Evolutionary conservation across 371 early-diverging fungal genomes (phyloP), one percentile per base, ranked within the genome.

Genomic region (Chytridium lagenaria): DNA sequence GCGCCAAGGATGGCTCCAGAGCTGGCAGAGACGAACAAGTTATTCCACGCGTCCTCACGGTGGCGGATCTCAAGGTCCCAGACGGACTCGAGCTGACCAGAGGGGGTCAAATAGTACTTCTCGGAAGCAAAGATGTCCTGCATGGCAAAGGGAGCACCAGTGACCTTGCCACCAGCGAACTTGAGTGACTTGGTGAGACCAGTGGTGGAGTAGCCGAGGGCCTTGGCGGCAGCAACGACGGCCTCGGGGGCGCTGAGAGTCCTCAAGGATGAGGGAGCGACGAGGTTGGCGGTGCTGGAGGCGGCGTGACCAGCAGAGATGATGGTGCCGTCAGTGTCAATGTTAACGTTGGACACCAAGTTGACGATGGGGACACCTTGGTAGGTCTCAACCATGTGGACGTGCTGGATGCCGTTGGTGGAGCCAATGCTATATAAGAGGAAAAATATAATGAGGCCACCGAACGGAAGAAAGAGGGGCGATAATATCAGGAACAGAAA

Each of bases 281-380:
- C 61, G 19, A 61, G 61, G 34, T 37, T 28, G 36, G 61, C 7
- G 36, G 61, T 33, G 61, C 36, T 61, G 61, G 61, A 7, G 61
- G 31, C 26, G 61, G 23, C 19, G 61, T 61, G 61, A 37, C 61
- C 61, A 16, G 36, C 61, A 31, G 61, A 61, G 36, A 61, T 22
- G 61, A 34, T 26, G 36, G 61, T 16, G 23, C 61, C 61, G 61
- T 28, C 37, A 15, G 31, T 23, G 61, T 5, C 61, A 28, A 95
- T 80, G 71, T 94, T 92, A 77, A 95, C 83, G 77, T 94, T 94
- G 72, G 91, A 89, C 69, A 90, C 89, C 44, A 89, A 93, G 77
- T 95, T 95, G 59, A 88, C 80, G 2, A 95, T 92, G 73, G 91
- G 90, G 0, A 92, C 76, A 3, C 92, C 93, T 72, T 90, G 77